A percentile compares a stretch with the other conserved stretches of the same genome.
Conservation (phyloP, 371 early-diverging fungal species). For the Cokeromyces recurvatus region DNA sequence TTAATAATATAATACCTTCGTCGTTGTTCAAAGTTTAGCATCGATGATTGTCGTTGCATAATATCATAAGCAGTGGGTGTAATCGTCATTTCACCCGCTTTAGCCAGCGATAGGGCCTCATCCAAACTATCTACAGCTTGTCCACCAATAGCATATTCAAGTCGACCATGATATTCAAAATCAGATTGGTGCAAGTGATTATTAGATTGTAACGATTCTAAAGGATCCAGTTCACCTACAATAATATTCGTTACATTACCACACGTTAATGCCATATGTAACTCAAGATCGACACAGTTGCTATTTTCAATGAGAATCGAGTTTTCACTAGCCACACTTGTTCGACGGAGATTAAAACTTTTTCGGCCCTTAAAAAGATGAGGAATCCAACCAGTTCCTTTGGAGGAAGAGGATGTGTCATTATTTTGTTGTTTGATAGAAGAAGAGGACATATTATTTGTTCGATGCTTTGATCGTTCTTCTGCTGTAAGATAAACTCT, state of each 20-base stretch:
- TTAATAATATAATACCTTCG: conserved; percentile 40
- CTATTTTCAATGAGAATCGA: not conserved
- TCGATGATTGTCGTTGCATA: conserved; percentile 25
- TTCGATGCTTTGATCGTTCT: conserved; percentile 48
- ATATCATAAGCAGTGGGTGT: conserved; percentile 43
- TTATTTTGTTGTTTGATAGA: not conserved
- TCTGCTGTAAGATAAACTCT: conserved; percentile 54
- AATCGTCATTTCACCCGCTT: conserved; percentile 54
- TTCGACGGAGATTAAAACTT: not conserved
- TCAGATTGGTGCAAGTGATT: not conserved
- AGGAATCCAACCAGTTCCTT: conserved; percentile 4
- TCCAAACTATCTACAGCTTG: conserved; percentile 47
- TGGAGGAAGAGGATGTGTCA: not conserved
- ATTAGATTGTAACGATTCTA: conserved; percentile 2
- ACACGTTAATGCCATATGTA: conserved; percentile 54
- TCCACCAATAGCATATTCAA: conserved; percentile 59
- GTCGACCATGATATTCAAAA: conserved; percentile 26
- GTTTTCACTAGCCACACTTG: not conserved
- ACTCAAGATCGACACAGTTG: conserved; percentile 41
- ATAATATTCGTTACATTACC: conserved; percentile 53
- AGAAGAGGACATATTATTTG: not conserved
- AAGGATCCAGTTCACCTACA: conserved; percentile 30
- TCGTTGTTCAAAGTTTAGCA: conserved; percentile 32
- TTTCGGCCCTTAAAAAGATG: not conserved
- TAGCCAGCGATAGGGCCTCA: conserved; percentile 47